Evolutionary conservation across 176 grass and related monocot species (phyloP).

Genomic region (barley (Hordeum vulgare)): DNA sequence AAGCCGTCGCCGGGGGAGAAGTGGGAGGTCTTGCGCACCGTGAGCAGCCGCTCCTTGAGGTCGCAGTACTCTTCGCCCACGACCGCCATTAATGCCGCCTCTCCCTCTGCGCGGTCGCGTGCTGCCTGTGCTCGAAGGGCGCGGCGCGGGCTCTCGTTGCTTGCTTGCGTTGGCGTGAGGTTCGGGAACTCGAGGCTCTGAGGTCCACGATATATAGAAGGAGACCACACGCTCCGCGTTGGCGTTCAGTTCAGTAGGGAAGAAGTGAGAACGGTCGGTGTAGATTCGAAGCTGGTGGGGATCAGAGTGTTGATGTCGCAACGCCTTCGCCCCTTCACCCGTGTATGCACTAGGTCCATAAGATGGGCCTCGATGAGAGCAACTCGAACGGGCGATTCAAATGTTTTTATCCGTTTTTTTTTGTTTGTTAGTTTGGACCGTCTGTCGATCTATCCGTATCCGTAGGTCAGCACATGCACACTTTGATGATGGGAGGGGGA

Average conservation of each 20-base stretch:
- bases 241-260: background rate
- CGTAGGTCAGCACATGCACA: no score
- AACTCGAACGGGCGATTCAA: no score
- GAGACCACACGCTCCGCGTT: background rate
- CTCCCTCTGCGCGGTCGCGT: background rate
- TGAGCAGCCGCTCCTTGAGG: slow-evolving; percentile 60
- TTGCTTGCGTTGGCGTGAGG: background rate
- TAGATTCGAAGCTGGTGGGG: slow-evolving; percentile 8
- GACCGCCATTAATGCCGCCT: slow-evolving; percentile 16
- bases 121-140: background rate
- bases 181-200: background rate
- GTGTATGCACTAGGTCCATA: background rate
- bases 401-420: no score
- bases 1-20: slow-evolving; percentile 84
- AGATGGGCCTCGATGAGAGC: no score
- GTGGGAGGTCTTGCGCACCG: slow-evolving; percentile 90
- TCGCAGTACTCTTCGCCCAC: slow-evolving; percentile 71
- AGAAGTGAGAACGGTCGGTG: slow-evolving; percentile 17
- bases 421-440: no score
- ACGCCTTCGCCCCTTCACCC: background rate
- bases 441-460: no score
- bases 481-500: no score
- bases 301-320: background rate
- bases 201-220: background rate
- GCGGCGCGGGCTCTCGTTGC: background rate